Percentiles rank a stretch among this genome's conserved stretches.
Evolutionary conservation across 208 protist species (phyloP).

Genomic region (Leptomonas seymouri): DNA sequence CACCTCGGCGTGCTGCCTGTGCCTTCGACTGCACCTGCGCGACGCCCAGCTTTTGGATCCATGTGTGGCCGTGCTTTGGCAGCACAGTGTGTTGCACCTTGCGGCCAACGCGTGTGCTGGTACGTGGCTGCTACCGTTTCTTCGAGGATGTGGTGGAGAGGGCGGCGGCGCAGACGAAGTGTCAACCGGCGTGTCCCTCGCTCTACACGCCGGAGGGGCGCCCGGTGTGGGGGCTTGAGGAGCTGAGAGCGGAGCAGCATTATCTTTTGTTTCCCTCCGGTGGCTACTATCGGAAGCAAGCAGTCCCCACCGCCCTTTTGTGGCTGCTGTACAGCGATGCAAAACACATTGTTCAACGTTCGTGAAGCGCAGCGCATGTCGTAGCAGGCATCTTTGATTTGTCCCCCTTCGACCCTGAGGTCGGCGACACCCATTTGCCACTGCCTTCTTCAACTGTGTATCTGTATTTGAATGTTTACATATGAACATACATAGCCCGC

Average conservation of each 20-base stretch:
- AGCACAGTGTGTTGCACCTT: background rate
- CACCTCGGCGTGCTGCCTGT: background rate
- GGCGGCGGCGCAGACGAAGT: slow-evolving; percentile 19
- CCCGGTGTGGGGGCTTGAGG: slow-evolving; percentile 6
- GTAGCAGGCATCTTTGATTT: too few relatives aligned
- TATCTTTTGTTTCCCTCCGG: slow-evolving; percentile 31
- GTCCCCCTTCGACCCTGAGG: too few relatives aligned
- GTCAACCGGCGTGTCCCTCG: slow-evolving; percentile 9
- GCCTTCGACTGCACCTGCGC: background rate
- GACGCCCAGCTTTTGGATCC: slow-evolving; percentile 28
- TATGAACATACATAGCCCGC: too few relatives aligned
- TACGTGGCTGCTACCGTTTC: slow-evolving; percentile 20
- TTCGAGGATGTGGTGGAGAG: slow-evolving; percentile 30
- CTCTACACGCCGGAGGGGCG: slow-evolving; percentile 35
- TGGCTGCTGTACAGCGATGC: slow-evolving; percentile 29
- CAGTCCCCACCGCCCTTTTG: slow-evolving; percentile 30
- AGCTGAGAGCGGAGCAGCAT: slow-evolving; percentile 20
- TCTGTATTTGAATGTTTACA: too few relatives aligned
- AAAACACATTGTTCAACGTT: slow-evolving; percentile 6
- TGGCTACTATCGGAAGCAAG: slow-evolving; percentile 24
- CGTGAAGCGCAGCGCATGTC: background rate
- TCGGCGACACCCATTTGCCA: too few relatives aligned
- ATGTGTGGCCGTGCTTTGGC: slow-evolving; percentile 32
- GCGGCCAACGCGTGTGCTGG: slow-evolving; percentile 23
- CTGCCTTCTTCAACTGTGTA: too few relatives aligned